phyloP scores from a whole-genome alignment of 2,329 filamentous ascomycete species.

The Pseudogymnoascus sp. region DNA sequence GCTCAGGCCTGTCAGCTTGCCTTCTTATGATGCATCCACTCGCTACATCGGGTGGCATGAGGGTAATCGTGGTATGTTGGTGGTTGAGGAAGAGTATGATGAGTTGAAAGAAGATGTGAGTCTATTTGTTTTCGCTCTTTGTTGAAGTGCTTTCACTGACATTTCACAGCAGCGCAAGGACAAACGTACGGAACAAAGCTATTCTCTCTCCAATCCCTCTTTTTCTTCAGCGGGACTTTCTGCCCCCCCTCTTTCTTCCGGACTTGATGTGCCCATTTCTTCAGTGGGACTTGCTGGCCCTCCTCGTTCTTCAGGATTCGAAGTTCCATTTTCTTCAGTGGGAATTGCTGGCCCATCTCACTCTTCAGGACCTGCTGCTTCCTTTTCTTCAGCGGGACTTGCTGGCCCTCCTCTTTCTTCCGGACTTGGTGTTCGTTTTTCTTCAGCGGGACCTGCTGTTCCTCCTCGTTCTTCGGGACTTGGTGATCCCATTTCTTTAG shows the following conservation, averaged over 20 bases:
- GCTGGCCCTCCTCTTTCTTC: too few species aligned
- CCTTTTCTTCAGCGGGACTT: background rate
- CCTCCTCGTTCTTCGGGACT: too few species aligned
- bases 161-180: background rate
- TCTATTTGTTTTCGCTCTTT: background rate
- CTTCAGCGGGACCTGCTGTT: too few species aligned
- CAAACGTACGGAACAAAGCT: background rate
- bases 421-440: too few species aligned
- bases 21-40: background rate
- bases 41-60: background rate
- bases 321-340: too few species aligned
- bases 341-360: too few species aligned
- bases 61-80: background rate
- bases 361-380: background rate
- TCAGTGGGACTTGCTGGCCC: too few species aligned
- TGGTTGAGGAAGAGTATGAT: background rate
- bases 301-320: too few species aligned
- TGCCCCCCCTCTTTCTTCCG: background rate
- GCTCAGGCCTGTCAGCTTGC: background rate
- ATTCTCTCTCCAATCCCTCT: background rate
- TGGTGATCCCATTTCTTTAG: too few species aligned
- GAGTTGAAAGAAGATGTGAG: background rate
- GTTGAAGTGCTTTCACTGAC: background rate
- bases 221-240: background rate
- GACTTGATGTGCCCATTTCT: background rate